Conservation (phyloP, 768 basidiomycete species). For the Tylopilus cervinicoccineus region DNA sequence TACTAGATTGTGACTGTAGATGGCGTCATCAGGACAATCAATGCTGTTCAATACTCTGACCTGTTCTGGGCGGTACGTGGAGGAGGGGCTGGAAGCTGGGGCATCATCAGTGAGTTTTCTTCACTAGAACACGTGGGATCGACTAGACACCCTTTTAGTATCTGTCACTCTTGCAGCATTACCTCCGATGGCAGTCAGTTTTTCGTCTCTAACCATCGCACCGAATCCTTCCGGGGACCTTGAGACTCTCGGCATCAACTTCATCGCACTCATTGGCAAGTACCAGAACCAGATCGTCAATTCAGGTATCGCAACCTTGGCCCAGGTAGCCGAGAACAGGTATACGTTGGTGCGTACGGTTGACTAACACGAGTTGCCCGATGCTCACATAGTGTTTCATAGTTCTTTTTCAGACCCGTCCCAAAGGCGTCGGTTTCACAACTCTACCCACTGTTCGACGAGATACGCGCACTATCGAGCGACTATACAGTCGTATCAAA, state of each 20-base stretch:
- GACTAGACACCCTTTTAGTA: neutral
- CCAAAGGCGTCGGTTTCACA: slow-evolving; percentile 1
- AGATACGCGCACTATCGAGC: slow-evolving; percentile 8
- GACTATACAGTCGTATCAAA: slow-evolving; percentile 13
- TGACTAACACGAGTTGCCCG: no score
- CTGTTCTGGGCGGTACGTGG: slow-evolving; percentile 55
- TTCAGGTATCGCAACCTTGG: slow-evolving; percentile 4
- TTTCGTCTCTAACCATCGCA: slow-evolving; percentile 4
- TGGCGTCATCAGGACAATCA: slow-evolving; percentile 37
- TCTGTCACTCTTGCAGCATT: slow-evolving; percentile 17
- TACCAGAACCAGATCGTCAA: slow-evolving; percentile 12
- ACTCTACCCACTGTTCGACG: slow-evolving; percentile 14
- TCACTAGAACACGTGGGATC: neutral
- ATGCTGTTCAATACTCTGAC: slow-evolving; percentile 38
- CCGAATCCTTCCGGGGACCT: slow-evolving; percentile 14
- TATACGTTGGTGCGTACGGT: slow-evolving; percentile 8
- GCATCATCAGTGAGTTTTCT: slow-evolving; percentile 33
- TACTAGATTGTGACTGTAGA: slow-evolving; percentile 37
- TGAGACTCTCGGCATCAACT: slow-evolving; percentile 7
- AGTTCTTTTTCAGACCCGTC: slow-evolving; percentile 13
- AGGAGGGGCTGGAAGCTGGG: slow-evolving; percentile 48
- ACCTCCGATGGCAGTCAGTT: slow-evolving; percentile 5
- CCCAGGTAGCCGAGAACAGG: neutral
- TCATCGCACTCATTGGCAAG: slow-evolving; percentile 17
- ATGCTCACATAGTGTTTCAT: neutral